Base-by-base conservation (phyloP, 495 filamentous ascomycete species). In the Rhypophila decipiens region DNA sequence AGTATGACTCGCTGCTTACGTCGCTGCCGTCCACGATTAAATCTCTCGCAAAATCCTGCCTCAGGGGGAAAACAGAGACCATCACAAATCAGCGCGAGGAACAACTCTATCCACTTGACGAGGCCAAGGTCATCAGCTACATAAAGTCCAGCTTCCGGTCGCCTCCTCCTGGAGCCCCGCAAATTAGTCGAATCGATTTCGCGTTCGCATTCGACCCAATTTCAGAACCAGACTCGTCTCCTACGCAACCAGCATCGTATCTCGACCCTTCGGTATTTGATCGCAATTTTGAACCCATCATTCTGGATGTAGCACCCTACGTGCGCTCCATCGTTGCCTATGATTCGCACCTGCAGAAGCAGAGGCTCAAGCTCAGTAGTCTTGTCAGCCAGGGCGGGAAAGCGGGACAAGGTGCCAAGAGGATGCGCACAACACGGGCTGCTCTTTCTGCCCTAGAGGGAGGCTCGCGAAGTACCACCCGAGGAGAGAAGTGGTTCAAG, bases 371-470 rank as follows among this genome's bases (percentile, higher is more conserved):
- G 13, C 58, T 87, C 2, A 82, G 82, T 49, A 79, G 67, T 12
- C 57, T 91, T 2, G 61, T 90, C 15, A 77, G 78, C 31, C 66
- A 73, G 21, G 67, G 70, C 29, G 70, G 70, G 5, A 67, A 60
- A 40, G 65, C 18, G 5, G 71, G 24, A 2, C 75, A 72, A 13
- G 75, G 69, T 2, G 70, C 65, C 20, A 90, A 89, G 61, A 75
- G 79, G 15, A 74, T 80, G 57, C 70, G 93, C 20, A 90, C 75
- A 0, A 96, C 93, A 1, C 69, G 90, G 35, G 79, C 88, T 18
- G 86, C 87, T 22, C 77, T 89, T 31, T 86, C 85, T 11, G 94
- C 91, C 0, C 71, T 90, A 0, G 90, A 95, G 56, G 90, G 90
- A 15, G 83, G 88, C 1, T 74, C 74, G 37, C 80, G 93, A 54